Percentiles rank a stretch among this genome's conserved stretches.
Conservation (phyloP, 495 filamentous ascomycete genomes). For the Penicillium odoratum region DNA sequence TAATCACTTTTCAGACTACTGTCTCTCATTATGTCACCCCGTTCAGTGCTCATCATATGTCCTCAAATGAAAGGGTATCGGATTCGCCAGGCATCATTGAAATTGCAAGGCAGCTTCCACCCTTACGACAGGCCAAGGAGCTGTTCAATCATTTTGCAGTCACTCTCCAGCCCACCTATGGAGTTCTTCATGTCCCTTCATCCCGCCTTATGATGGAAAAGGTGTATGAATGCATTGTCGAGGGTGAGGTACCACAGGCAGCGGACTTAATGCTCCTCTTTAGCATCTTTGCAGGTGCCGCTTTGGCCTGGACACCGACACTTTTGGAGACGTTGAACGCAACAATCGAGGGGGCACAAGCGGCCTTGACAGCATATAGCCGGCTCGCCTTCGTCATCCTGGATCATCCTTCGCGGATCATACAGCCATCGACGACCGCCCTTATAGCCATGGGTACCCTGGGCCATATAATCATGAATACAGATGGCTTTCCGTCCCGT, state of each 20-base stretch:
- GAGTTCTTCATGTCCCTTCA: constrained; percentile 32
- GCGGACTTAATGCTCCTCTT: constrained; percentile 23
- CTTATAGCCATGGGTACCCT: constrained; percentile 24
- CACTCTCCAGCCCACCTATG: constrained; percentile 24
- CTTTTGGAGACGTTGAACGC: constrained; percentile 23
- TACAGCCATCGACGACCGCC: constrained; percentile 26
- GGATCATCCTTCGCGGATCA: constrained; percentile 18
- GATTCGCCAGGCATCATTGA: constrained; percentile 6
- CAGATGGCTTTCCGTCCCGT: constrained; percentile 22
- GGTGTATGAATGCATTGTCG: constrained; percentile 22
- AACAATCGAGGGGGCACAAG: constrained; percentile 19
- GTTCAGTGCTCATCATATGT: constrained; percentile 13
- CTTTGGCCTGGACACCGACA: constrained; percentile 23
- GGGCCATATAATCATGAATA: constrained; percentile 23
- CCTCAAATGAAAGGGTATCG: background rate
- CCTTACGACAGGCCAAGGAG: constrained; percentile 22
- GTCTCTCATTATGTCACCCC: constrained; percentile 16
- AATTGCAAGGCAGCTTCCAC: constrained; percentile 20
- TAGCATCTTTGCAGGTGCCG: constrained; percentile 27
- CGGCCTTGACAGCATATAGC: constrained; percentile 25
- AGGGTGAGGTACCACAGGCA: constrained; percentile 16
- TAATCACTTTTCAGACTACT: constrained; percentile 1
- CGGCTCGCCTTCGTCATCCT: constrained; percentile 22
- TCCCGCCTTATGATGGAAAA: constrained; percentile 21
- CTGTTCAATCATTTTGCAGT: constrained; percentile 27